Conservation (phyloP, 352 stramenopile species). For the Phytopythium aichiense region DNA sequence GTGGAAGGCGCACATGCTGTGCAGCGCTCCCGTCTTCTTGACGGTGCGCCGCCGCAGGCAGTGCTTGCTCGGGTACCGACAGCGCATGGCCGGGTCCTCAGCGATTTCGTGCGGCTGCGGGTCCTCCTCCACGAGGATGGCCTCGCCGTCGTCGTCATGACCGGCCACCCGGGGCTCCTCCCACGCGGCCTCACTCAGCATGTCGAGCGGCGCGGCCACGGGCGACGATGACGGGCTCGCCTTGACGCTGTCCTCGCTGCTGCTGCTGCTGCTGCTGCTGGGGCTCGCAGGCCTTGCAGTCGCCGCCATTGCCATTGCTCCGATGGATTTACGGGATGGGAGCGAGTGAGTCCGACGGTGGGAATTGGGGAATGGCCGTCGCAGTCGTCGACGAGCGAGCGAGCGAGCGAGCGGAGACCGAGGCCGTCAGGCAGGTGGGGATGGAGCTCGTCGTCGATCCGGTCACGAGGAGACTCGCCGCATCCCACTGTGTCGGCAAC, state of each 20-base stretch:
- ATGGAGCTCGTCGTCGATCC: neutral
- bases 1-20: constrained; percentile 60
- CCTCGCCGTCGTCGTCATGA: constrained; percentile 26
- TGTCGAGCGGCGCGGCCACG: neutral
- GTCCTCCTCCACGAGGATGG: constrained; percentile 29
- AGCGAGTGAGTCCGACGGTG: neutral
- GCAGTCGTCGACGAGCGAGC: neutral
- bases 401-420: neutral
- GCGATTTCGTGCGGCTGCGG: constrained; percentile 35
- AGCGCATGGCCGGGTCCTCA: constrained; percentile 29
- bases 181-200: constrained; percentile 1
- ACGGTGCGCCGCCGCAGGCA: constrained; percentile 47
- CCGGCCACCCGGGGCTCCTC: constrained; percentile 5
- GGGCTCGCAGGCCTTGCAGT: neutral
- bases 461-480: neutral
- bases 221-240: neutral
- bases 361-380: neutral
- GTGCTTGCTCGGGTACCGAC: constrained; percentile 49
- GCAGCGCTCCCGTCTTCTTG: constrained; percentile 57
- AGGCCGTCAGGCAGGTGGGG: neutral
- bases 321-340: neutral
- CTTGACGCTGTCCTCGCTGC: neutral
- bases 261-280: neutral
- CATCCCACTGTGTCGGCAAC: neutral
- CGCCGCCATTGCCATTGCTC: neutral